Evolutionary conservation across 352 stramenopile genomes (phyloP), one percentile per base, ranked within the genome.

Genomic region (Globisporangium paroecandrum): DNA sequence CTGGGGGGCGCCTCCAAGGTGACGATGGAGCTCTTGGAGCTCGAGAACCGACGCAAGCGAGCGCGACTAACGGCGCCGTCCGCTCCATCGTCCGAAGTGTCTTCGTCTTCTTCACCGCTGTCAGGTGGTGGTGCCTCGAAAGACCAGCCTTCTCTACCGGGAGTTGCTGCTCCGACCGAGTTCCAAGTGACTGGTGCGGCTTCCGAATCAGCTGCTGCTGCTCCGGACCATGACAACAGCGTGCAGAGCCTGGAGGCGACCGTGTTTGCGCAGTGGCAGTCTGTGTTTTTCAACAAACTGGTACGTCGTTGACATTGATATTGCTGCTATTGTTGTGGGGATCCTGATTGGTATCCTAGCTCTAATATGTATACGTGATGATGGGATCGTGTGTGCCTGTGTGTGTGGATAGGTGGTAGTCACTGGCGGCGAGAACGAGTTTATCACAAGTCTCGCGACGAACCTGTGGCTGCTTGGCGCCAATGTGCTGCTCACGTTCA

Each of bases 391-490:
- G 4, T 64, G 27, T 54, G 12, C 27, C 1, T 41, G 22, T 68
- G 22, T 24, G 64, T 38, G 34, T 9, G 29, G 29, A 36, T 51
- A 93, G 85, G 75, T 91, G 25, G 81, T 91, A 8, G 69, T 90
- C 25, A 90, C 81, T 10, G 82, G 83, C 13, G 79, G 79, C 32
- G 82, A 91, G 29, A 82, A 81, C 27, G 75, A 75, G 20, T 61
- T 61, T 1, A 81, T 90, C 34, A 68, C 81, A 18, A 75, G 68
- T 2, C 59, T 85, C 25, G 85, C 85, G 15, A 89, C 75, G 8
- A 81, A 90, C 7, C 63, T 93, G 20, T 93, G 85, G 85, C 71
- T 89, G 2, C 67, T 89, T 6, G 85, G 85, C 2, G 82, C 80
- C 4, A 91, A 82, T 46, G 79, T 93, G 9, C 64, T 93, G 24